Base-by-base conservation (phyloP, 345 rosid species). In the Rubroshorea leprosula region DNA sequence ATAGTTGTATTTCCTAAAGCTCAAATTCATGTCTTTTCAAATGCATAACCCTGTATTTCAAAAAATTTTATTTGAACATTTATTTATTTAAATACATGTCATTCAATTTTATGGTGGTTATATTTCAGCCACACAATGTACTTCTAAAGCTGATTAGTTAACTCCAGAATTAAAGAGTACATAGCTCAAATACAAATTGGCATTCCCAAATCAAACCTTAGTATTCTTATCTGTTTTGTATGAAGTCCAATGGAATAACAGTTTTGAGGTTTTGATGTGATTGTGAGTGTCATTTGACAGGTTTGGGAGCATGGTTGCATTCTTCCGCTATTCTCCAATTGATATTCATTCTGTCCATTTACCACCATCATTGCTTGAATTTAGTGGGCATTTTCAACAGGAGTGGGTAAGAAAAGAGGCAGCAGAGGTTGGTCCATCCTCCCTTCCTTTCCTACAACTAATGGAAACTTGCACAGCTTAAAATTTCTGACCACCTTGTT, bases 321-420 rank as follows among this genome's bases (percentile, higher is more conserved):
- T 94, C 82, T 94, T 94, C 76, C 84, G 89, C 60, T 94, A 87
- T 70, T 94, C 99, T 48, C 97, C 97, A 11, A 81, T 87, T 62
- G 86, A 90, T 61, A 94, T 94, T 70, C 90, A 76, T 45, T 78
- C 85, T 23, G 96, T 94, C 45, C 74, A 68, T 67, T 60, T 94
- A 60, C 99, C 99, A 3, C 93, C 96, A 13, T 71, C 80, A 6
- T 49, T 76, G 68, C 92, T 94, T 56, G 95, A 90, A 62, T 87
- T 90, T 71, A 65, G 67, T 59, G 76, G 74, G 60, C 72, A 49
- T 54, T 65, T 58, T 61, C 97, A 83, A 64, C 97, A 61, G 45
- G 88, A 83, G 52, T 90, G 90, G 95, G 74, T 86, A 20, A 75
- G 75, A 24, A 81, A 85, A 73, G 97, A 90, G 65, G 95, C 95